These are phyloP conservation scores for Rheum nobile DNA, from an alignment of 148 eudicot species.

Conservation along the genomic window DNA sequence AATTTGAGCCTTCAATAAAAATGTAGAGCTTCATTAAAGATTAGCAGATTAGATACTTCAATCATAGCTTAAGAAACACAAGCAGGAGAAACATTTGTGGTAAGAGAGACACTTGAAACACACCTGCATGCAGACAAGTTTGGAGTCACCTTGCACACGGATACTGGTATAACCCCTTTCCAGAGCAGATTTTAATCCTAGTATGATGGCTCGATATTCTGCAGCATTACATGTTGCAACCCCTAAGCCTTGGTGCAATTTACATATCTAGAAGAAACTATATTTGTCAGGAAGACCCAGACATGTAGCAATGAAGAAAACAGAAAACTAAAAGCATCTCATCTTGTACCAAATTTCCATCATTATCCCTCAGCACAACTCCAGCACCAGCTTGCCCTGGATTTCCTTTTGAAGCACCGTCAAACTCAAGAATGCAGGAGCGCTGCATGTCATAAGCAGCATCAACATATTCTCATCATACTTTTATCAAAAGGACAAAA, in stretches of 20 bases:
- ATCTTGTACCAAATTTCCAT: constrained; percentile 51
- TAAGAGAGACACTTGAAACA: not conserved
- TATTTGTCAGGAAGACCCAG: constrained; percentile 1
- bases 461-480: not conserved
- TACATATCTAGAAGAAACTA: constrained; percentile 42
- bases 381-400: constrained; percentile 98
- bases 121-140: constrained; percentile 98
- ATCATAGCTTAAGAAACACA: not conserved
- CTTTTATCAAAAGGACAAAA: not conserved
- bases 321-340: not conserved
- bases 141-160: constrained; percentile 76
- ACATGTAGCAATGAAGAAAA: not conserved
- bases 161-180: constrained; percentile 65
- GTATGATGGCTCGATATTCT: constrained; percentile 77
- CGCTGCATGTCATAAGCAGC: constrained; percentile 26
- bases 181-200: constrained; percentile 76
- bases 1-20: not conserved
- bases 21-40: not conserved
- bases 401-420: constrained; percentile 97
- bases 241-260: constrained; percentile 89
- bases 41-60: not conserved
- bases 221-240: constrained; percentile 67
- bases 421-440: constrained; percentile 77
- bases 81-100: not conserved
- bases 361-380: constrained; percentile 53